phyloP scores from a whole-genome alignment of 495 filamentous ascomycete genomes.

The Baudoinia panamericana region DNA sequence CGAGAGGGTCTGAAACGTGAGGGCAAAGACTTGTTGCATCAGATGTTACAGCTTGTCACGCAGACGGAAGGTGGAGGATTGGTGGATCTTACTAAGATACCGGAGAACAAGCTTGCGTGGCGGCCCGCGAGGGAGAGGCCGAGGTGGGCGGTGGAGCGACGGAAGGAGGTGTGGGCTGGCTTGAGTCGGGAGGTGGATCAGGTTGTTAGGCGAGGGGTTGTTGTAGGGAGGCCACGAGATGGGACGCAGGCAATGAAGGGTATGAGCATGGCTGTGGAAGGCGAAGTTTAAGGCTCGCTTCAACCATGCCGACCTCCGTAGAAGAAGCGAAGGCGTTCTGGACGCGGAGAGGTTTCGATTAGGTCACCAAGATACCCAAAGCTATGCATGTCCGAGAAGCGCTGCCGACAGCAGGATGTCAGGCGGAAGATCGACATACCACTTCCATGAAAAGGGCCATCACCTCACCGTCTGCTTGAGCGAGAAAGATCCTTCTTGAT shows the following conservation, averaged over 20 bases:
- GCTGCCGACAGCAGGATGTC: no score
- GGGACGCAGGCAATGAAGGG: background rate
- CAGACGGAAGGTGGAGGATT: constrained; percentile 28
- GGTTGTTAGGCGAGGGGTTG: background rate
- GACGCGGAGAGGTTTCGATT: no score
- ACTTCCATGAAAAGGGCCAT: no score
- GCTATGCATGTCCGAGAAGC: no score
- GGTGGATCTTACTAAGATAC: constrained; percentile 19
- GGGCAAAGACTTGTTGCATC: constrained; percentile 54
- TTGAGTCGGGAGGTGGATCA: constrained; percentile 41
- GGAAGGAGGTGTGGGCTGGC: constrained; percentile 47
- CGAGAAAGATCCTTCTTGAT: background rate
- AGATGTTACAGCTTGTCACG: constrained; percentile 55
- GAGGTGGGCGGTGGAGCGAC: constrained; percentile 44
- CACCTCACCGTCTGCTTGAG: no score
- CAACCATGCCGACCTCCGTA: no score
- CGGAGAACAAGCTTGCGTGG: constrained; percentile 44
- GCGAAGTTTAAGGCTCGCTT: no score
- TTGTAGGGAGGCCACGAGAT: constrained; percentile 38
- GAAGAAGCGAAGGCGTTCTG: no score
- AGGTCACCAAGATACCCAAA: no score
- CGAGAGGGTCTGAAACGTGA: constrained; percentile 50
- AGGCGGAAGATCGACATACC: no score
- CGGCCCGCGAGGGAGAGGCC: constrained; percentile 40
- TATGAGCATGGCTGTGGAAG: no score